Base-by-base conservation (phyloP, 2,329 filamentous ascomycete genomes). In the Ploettnerulaceae sp. region DNA sequence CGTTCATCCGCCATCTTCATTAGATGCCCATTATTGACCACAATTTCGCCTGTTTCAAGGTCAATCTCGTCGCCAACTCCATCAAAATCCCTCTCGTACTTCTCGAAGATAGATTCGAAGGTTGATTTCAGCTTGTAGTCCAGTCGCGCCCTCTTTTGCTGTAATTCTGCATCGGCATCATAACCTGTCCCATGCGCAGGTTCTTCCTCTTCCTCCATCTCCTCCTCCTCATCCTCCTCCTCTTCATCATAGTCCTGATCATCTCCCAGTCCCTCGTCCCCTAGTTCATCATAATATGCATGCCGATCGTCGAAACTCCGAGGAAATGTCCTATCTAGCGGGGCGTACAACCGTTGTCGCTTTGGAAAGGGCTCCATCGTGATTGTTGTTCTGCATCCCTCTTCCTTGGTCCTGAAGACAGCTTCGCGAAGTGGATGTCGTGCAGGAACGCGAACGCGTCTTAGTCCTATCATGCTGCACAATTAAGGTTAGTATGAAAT, bases 1-100 rank as follows among this genome's bases (percentile, higher is more conserved):
- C 75, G 67, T 62, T 83, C 73, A 66, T 77, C 65, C 61, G 69
- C 60, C 74, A 88, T 80, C 60, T 77, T 65, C 40, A 76, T 64
- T 42, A 96, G 65, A 68, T 97, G 93, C 0, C 93, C 91, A 71
- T 95, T 93, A 66, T 97, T 77, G 46, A 96, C 82, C n/a, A 95
- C 75, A 36, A 97, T 81, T 48, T 86, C 73, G 44, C 88, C 89
- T 0, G 86, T 91, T 39, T 74, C 72, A 47, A 95, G 72, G 65
- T 97, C 88, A 59, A 97, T 89, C 68, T 95, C 89, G 65, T 97
- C 91, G 44, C 84, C 89, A 40, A 91, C 75, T 4, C 82, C 85
- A 2, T 81, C 81, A 60, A 95, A 95, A 63, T 96, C 86, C 54
- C 75, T 82, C 43, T 76, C 82, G 64, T 95, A 96, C 65, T 95